phyloP scores from a whole-genome alignment of 2,329 filamentous ascomycete species.

The Chrysoporthe puriensis region DNA sequence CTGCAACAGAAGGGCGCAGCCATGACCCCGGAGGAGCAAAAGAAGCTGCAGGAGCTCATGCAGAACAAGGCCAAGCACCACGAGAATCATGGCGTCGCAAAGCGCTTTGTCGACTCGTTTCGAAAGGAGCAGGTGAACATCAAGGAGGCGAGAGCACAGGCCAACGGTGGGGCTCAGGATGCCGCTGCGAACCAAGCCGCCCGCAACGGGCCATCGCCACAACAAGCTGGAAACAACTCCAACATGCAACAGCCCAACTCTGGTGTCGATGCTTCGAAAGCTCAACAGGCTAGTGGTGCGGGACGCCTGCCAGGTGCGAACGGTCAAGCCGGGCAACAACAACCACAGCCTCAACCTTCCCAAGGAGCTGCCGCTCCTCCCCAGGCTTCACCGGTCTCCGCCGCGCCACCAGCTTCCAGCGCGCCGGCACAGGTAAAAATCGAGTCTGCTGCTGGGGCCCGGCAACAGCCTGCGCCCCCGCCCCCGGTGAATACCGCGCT shows the following conservation, averaged over 20 bases:
- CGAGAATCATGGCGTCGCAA: slow-evolving; percentile 51
- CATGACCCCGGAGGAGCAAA: slow-evolving; percentile 52
- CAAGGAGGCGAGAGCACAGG: slow-evolving; percentile 33
- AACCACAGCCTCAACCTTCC: slow-evolving; percentile 31
- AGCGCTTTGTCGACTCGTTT: slow-evolving; percentile 52
- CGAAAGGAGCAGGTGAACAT: slow-evolving; percentile 49
- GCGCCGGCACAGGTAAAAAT: slow-evolving; percentile 40
- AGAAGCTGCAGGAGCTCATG: slow-evolving; percentile 47
- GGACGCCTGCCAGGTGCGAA: slow-evolving; percentile 34
- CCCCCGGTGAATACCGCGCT: slow-evolving; percentile 34
- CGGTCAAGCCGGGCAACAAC: slow-evolving; percentile 29
- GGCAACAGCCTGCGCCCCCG: slow-evolving; percentile 33
- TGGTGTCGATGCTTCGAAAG: slow-evolving; percentile 51
- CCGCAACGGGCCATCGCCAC: slow-evolving; percentile 24
- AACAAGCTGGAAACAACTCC: slow-evolving; percentile 32
- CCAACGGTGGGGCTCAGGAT: slow-evolving; percentile 29
- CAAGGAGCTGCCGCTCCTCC: slow-evolving; percentile 26
- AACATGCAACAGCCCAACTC: slow-evolving; percentile 42
- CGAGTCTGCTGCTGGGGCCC: slow-evolving; percentile 39
- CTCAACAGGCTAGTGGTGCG: slow-evolving; percentile 42
- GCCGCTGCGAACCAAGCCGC: slow-evolving; percentile 26
- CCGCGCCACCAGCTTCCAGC: slow-evolving; percentile 31
- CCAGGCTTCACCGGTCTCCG: slow-evolving; percentile 31
- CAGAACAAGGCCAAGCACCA: slow-evolving; percentile 48
- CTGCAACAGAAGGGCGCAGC: slow-evolving; percentile 48